phyloP scores from a whole-genome alignment of 2,329 filamentous ascomycete species.

The Cordyceps cicadae region DNA sequence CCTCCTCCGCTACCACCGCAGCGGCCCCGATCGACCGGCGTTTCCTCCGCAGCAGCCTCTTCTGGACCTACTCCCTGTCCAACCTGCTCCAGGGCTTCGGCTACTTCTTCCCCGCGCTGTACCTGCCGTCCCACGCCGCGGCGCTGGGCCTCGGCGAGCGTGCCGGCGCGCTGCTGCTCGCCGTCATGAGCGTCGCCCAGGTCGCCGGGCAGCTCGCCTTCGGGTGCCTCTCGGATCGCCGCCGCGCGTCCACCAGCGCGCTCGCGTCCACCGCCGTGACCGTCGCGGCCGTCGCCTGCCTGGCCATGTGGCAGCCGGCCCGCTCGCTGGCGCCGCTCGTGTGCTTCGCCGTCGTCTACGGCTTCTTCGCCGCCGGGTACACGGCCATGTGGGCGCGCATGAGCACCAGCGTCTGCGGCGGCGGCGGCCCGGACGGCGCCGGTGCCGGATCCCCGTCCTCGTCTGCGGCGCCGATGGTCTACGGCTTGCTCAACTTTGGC shows the following conservation, averaged over 20 bases:
- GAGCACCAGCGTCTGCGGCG: slow-evolving; percentile 20
- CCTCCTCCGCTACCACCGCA: background rate
- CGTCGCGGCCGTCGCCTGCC: slow-evolving; percentile 36
- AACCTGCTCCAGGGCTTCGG: slow-evolving; percentile 44
- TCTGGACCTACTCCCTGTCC: slow-evolving; percentile 43
- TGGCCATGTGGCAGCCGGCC: slow-evolving; percentile 45
- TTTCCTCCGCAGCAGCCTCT: slow-evolving; percentile 36
- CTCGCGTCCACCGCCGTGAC: slow-evolving; percentile 32
- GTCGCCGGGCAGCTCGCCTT: slow-evolving; percentile 42
- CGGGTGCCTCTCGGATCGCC: slow-evolving; percentile 41
- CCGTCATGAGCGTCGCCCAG: slow-evolving; percentile 40
- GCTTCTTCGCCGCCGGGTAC: slow-evolving; percentile 29
- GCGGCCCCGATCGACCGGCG: slow-evolving; percentile 16
- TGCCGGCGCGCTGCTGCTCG: slow-evolving; percentile 36
- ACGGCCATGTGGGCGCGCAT: slow-evolving; percentile 19
- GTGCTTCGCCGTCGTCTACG: slow-evolving; percentile 42
- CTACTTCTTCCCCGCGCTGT: slow-evolving; percentile 45
- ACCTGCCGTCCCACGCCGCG: slow-evolving; percentile 38
- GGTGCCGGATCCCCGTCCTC: slow-evolving; percentile 10
- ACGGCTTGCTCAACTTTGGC: slow-evolving; percentile 21
- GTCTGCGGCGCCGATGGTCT: slow-evolving; percentile 19
- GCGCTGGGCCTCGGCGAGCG: slow-evolving; percentile 28
- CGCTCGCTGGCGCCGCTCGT: slow-evolving; percentile 35
- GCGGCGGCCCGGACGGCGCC: slow-evolving; percentile 20
- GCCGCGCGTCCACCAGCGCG: slow-evolving; percentile 19